phyloP scores from a whole-genome alignment of 331 rosid species.

The Cydonia oblonga region DNA sequence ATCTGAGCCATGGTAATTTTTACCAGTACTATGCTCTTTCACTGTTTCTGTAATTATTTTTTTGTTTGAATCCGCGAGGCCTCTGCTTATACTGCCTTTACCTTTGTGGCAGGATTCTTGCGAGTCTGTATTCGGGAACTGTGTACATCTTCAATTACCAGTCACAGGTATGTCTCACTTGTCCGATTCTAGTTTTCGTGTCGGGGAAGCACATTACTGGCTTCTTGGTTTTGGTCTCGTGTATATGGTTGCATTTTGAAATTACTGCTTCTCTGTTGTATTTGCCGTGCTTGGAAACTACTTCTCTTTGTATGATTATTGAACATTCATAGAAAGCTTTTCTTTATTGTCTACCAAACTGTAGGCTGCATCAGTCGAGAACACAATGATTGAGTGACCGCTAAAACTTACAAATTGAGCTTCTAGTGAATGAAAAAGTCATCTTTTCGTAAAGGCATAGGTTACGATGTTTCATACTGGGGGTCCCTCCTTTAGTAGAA shows the following conservation, averaged over 20 bases:
- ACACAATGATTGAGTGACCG: neutral
- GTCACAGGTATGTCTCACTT: conserved; percentile 41
- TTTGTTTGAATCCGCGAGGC: neutral
- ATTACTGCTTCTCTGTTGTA: neutral
- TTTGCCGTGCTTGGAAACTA: neutral
- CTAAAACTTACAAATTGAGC: neutral
- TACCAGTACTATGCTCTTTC: neutral
- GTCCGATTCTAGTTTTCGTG: neutral
- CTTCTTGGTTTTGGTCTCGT: neutral
- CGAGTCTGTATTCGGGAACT: conserved; percentile 74
- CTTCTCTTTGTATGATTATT: neutral
- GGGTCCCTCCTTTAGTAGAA: neutral
- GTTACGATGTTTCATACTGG: neutral
- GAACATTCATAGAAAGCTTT: neutral
- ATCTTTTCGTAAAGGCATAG: neutral
- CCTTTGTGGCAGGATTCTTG: conserved; percentile 55
- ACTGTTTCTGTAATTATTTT: neutral
- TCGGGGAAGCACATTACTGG: neutral
- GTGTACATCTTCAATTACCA: conserved; percentile 73
- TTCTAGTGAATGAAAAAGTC: neutral
- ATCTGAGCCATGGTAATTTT: conserved; percentile 60
- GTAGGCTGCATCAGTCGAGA: neutral
- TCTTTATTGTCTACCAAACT: neutral
- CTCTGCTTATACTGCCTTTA: neutral
- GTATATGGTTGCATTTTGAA: neutral